Evolutionary conservation across 139 green algal genomes (phyloP).

Genomic region (Klebsormidium nitens): DNA sequence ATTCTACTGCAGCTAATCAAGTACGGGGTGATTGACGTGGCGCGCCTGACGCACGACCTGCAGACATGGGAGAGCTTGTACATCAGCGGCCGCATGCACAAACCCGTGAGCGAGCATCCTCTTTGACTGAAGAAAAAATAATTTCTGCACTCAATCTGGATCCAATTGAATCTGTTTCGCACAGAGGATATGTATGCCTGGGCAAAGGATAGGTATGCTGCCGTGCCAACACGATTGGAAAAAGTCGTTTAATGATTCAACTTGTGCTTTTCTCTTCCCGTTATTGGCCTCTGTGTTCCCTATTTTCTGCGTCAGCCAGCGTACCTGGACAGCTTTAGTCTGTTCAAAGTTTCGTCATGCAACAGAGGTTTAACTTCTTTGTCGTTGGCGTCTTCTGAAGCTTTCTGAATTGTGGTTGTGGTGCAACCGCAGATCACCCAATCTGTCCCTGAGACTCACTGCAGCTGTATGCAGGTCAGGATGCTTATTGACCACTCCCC

Average conservation of each 20-base stretch:
- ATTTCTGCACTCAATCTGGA: neutral
- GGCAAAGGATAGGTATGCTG: too few relatives aligned
- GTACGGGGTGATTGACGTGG: constrained; percentile 69
- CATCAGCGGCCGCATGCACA: constrained; percentile 72
- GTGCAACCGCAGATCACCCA: neutral
- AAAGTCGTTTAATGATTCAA: too few relatives aligned
- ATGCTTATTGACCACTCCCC: constrained; percentile 1
- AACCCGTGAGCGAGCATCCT: constrained; percentile 54
- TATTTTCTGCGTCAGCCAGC: neutral
- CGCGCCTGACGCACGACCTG: constrained; percentile 57
- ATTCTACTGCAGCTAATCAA: constrained; percentile 58
- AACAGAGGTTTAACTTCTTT: neutral
- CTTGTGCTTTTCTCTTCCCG: too few relatives aligned
- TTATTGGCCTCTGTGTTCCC: neutral
- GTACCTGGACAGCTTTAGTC: neutral
- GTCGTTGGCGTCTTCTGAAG: neutral
- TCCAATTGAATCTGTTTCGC: neutral
- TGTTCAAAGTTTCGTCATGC: neutral
- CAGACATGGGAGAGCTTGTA: constrained; percentile 69
- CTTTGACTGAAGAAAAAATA: neutral
- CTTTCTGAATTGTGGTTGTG: neutral
- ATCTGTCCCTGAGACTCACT: neutral
- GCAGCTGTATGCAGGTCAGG: neutral
- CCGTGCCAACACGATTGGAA: too few relatives aligned
- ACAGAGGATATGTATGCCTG: too few relatives aligned